These are phyloP conservation scores for Dissophora ornata DNA, from an alignment of 192 early-diverging fungal genomes.

Conservation along the genomic window DNA sequence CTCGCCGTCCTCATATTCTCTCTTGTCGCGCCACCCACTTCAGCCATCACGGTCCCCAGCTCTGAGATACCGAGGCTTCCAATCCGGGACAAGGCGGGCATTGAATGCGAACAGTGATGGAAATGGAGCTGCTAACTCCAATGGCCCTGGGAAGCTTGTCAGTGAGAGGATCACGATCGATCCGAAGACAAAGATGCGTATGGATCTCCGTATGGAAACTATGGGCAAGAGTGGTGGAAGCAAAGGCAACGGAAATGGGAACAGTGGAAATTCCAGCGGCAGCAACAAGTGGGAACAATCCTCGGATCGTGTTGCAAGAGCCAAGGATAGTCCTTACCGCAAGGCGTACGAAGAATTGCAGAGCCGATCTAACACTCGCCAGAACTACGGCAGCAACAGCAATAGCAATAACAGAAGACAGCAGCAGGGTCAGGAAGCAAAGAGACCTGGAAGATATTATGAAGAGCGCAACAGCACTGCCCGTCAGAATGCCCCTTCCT, in stretches of 20 bases:
- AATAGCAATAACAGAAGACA: slow-evolving; percentile 6
- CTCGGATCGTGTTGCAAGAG: slow-evolving; percentile 8
- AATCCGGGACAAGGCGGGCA: background rate
- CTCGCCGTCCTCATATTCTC: background rate
- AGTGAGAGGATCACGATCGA: slow-evolving; percentile 34
- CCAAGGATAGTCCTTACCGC: slow-evolving; percentile 21
- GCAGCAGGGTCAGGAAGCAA: slow-evolving; percentile 11
- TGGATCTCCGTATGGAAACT: slow-evolving; percentile 42
- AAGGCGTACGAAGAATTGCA: slow-evolving; percentile 32
- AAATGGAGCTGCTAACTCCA: background rate
- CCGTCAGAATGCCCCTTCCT: slow-evolving; percentile 27
- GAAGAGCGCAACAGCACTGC: slow-evolving; percentile 21
- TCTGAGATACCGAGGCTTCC: slow-evolving; percentile 7
- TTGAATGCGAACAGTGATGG: slow-evolving; percentile 8
- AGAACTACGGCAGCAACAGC: background rate
- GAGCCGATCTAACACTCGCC: slow-evolving; percentile 8
- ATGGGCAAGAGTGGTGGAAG: background rate
- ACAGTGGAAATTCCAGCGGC: background rate
- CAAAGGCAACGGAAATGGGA: background rate
- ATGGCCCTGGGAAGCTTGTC: slow-evolving; percentile 14
- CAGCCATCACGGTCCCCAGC: background rate
- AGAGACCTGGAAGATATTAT: slow-evolving; percentile 24
- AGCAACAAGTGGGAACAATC: slow-evolving; percentile 33
- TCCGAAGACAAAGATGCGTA: slow-evolving; percentile 36
- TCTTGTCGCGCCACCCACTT: background rate